Evolutionary conservation across 2,329 filamentous ascomycete genomes (phyloP).

Genomic region (Cladophialophora yegresii): DNA sequence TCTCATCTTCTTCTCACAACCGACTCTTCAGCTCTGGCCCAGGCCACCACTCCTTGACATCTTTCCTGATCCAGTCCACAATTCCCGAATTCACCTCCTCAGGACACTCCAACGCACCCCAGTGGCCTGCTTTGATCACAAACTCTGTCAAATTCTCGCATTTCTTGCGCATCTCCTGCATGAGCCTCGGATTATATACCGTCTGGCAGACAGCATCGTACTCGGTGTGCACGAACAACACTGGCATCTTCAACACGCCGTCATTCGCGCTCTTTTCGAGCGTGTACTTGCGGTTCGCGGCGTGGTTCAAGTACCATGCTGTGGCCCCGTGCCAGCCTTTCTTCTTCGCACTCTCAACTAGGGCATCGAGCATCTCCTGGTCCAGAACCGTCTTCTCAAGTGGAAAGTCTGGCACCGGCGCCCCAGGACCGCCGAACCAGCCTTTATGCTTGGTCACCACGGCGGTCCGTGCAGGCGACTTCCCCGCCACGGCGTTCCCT

Average conservation of each 20-base stretch:
- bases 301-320: constrained; percentile 51
- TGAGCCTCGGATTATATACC: constrained; percentile 14
- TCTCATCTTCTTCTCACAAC: neutral
- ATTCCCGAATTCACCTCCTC: constrained; percentile 64
- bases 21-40: constrained; percentile 18
- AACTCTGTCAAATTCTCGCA: constrained; percentile 22
- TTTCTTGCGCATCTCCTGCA: constrained; percentile 20
- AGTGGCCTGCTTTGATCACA: constrained; percentile 60
- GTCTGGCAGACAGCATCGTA: constrained; percentile 22
- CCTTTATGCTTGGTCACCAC: constrained; percentile 37
- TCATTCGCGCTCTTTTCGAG: constrained; percentile 44
- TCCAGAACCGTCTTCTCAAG: constrained; percentile 24
- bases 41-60: constrained; percentile 11
- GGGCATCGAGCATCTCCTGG: constrained; percentile 14
- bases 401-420: constrained; percentile 18
- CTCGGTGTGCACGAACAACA: constrained; percentile 26
- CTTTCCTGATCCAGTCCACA: constrained; percentile 20
- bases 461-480: constrained; percentile 8
- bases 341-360: constrained; percentile 40
- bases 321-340: constrained; percentile 46
- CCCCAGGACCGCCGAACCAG: constrained; percentile 25
- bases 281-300: constrained; percentile 47
- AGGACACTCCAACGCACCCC: constrained; percentile 75
- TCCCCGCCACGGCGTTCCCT: constrained; percentile 1
- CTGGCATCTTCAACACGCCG: constrained; percentile 25